A percentile compares a stretch with the other conserved stretches of the same genome.
These are phyloP conservation scores for Beauveria sp. DNA, from an alignment of 2,329 filamentous ascomycete species.

Conservation along the genomic window DNA sequence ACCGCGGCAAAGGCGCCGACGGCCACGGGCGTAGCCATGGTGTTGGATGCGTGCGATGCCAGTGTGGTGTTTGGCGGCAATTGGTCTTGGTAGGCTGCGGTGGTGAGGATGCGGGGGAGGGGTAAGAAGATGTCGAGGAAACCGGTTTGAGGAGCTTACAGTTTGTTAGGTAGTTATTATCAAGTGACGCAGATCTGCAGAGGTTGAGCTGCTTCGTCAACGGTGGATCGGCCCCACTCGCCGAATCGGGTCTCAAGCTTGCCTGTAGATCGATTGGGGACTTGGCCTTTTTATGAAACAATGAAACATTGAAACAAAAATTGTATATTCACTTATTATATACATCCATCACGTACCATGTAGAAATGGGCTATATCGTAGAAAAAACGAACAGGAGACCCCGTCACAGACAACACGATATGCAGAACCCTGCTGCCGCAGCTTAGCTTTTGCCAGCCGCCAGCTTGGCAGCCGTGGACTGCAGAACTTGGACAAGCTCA, in stretches of 20 bases:
- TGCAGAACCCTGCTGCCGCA: neutral
- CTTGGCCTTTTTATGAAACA: neutral
- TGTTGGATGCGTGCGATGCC: neutral
- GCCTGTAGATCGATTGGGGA: neutral
- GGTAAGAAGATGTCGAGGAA: neutral
- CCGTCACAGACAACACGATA: neutral
- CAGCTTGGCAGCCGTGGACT: neutral
- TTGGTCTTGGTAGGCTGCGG: neutral
- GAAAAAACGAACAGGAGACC: neutral
- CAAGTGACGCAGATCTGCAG: neutral
- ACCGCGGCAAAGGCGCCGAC: constrained; percentile 1
- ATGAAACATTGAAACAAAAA: neutral
- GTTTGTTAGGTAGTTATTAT: neutral
- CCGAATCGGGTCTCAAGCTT: neutral
- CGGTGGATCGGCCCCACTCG: constrained; percentile 9
- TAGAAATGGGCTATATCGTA: neutral
- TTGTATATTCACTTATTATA: neutral
- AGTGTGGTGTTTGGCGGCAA: neutral
- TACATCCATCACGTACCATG: neutral
- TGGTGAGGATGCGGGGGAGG: neutral
- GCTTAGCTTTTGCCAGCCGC: neutral
- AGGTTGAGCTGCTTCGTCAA: constrained; percentile 1
- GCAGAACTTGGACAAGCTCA: constrained; percentile 3
- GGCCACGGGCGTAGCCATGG: constrained; percentile 6
- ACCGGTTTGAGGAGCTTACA: neutral